These are phyloP conservation scores for Millerozyma miso DNA, from an alignment of 805 yeast species.

Conservation along the genomic window DNA sequence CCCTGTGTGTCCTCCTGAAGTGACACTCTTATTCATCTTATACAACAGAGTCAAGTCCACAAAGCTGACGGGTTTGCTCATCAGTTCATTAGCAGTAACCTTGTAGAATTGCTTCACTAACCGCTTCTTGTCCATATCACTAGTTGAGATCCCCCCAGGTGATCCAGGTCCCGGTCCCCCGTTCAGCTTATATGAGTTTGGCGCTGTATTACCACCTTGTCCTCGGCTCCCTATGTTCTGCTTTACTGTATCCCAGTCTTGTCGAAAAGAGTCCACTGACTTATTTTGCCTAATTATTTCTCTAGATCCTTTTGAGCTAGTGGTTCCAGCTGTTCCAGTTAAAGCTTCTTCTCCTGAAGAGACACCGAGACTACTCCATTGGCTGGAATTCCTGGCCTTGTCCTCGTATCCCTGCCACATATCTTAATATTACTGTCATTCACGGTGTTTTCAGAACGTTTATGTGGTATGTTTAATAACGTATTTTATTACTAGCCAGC, in stretches of 20 bases:
- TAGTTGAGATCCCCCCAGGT: slow-evolving; percentile 5
- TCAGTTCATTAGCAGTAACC: slow-evolving; percentile 15
- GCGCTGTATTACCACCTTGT: neutral
- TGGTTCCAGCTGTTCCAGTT: neutral
- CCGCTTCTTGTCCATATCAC: slow-evolving; percentile 23
- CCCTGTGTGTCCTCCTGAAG: neutral
- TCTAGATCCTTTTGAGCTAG: neutral
- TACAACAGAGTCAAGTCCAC: neutral
- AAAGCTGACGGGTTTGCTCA: neutral
- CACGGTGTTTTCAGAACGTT: too few relatives aligned
- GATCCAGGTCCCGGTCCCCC: neutral
- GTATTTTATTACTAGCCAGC: too few relatives aligned
- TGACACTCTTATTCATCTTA: neutral
- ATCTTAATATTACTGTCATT: too few relatives aligned
- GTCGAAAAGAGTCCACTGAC: neutral
- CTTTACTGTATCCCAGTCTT: neutral
- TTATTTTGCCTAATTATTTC: neutral
- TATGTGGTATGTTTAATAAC: too few relatives aligned
- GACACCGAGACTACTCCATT: neutral
- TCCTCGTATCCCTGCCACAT: neutral
- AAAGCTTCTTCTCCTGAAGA: neutral
- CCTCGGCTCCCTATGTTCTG: neutral
- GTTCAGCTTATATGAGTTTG: neutral
- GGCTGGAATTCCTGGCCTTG: neutral
- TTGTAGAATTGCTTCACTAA: slow-evolving; percentile 35